Conservation (phyloP, 129 eudicot genomes). For the Pulicaria dysenterica region DNA sequence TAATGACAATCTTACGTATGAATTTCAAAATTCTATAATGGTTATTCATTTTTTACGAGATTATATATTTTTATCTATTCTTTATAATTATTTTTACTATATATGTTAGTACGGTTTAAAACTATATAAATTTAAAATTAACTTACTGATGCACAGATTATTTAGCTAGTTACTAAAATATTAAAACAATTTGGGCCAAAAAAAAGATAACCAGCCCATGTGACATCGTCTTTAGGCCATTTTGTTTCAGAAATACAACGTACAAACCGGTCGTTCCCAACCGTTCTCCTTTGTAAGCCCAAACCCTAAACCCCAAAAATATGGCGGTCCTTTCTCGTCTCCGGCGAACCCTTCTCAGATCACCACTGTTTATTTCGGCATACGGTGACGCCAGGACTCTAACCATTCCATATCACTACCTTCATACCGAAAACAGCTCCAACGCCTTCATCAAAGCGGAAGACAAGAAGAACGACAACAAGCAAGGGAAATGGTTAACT, state of each 20-base stretch:
- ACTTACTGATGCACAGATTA: no score
- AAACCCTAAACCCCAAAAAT: slow-evolving; percentile 37
- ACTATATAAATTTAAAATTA: no score
- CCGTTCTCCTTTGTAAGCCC: neutral
- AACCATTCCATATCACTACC: slow-evolving; percentile 8
- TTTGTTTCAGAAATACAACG: neutral
- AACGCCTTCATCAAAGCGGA: slow-evolving; percentile 15
- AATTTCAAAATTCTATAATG: no score
- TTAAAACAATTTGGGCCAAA: no score
- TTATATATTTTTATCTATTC: no score
- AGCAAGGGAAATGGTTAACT: slow-evolving; percentile 61
- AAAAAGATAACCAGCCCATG: no score
- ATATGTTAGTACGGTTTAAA: no score
- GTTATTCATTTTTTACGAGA: no score
- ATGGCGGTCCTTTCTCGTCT: slow-evolving; percentile 48
- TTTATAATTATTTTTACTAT: no score
- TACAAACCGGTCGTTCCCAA: neutral
- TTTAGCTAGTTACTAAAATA: no score
- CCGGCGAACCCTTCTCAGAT: slow-evolving; percentile 52
- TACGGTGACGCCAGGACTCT: slow-evolving; percentile 17
- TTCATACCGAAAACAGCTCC: slow-evolving; percentile 30
- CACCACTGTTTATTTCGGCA: slow-evolving; percentile 31
- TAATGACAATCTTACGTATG: no score
- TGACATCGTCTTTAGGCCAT: neutral
- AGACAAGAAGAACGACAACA: slow-evolving; percentile 26